These are phyloP conservation scores for Petrea volubilis DNA, from an alignment of 257 asterid genomes.

Conservation along the genomic window DNA sequence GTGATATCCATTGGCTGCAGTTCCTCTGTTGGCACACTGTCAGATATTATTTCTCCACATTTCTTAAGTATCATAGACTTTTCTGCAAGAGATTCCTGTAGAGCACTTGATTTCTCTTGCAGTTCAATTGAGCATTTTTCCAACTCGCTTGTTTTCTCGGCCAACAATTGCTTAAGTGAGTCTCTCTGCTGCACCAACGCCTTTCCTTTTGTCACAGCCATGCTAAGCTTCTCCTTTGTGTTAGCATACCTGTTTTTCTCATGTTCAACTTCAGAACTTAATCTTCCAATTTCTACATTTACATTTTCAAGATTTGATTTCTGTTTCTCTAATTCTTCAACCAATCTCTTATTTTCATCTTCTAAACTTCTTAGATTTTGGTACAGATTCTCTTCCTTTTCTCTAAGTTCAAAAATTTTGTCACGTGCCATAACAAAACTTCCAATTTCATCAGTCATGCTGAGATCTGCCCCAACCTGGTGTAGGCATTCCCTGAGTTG, in stretches of 20 bases:
- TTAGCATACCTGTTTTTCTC: conserved; percentile 72
- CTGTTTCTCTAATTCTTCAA: conserved; percentile 63
- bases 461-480: conserved; percentile 47
- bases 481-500: conserved; percentile 55
- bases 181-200: conserved; percentile 96
- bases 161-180: conserved; percentile 70
- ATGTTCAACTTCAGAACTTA: conserved; percentile 72
- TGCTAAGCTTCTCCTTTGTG: conserved; percentile 92
- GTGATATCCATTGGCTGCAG: conserved; percentile 51
- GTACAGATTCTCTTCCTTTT: conserved; percentile 53
- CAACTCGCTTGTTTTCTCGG: conserved; percentile 76
- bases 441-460: conserved; percentile 52
- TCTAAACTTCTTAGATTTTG: conserved; percentile 53
- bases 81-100: conserved; percentile 59
- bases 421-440: conserved; percentile 48
- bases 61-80: conserved; percentile 60
- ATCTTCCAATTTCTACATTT: conserved; percentile 59
- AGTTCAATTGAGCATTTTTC: conserved; percentile 55
- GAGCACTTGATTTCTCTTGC: conserved; percentile 75
- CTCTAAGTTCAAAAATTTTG: conserved; percentile 52
- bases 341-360: conserved; percentile 55
- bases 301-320: conserved; percentile 52
- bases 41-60: conserved; percentile 68
- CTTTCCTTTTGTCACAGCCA: conserved; percentile 99
- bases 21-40: conserved; percentile 42